phyloP scores from a whole-genome alignment of 768 basidiomycete species.

The Russula abietina region DNA sequence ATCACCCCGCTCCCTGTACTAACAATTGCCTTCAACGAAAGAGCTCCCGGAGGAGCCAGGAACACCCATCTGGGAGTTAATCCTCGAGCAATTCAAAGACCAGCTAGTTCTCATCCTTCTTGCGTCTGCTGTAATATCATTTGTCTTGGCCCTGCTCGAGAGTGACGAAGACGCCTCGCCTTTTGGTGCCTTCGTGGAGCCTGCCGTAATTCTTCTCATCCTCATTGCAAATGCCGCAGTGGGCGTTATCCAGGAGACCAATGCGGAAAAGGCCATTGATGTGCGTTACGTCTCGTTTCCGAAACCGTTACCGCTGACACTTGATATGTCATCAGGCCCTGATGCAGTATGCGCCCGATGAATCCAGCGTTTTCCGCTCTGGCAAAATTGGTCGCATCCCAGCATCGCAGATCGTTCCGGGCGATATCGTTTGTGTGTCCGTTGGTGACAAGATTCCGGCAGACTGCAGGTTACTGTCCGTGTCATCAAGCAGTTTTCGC shows the following conservation, averaged over 20 bases:
- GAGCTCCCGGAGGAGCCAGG: conserved; percentile 89
- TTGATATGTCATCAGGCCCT: conserved; percentile 55
- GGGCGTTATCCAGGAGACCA: conserved; percentile 94
- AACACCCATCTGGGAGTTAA: conserved; percentile 88
- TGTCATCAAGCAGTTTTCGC: conserved; percentile 90
- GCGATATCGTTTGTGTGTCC: conserved; percentile 84
- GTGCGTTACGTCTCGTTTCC: conserved; percentile 43
- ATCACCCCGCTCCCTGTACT: neutral
- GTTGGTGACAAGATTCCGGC: conserved; percentile 96
- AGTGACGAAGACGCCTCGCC: conserved; percentile 58
- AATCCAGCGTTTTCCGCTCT: conserved; percentile 81
- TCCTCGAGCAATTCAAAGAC: conserved; percentile 99
- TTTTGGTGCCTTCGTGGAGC: conserved; percentile 90
- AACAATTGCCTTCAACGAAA: conserved; percentile 30
- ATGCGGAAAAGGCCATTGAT: conserved; percentile 95
- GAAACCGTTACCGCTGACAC: neutral
- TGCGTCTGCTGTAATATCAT: conserved; percentile 88
- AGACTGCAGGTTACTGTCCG: conserved; percentile 82
- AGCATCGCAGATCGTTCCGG: conserved; percentile 87
- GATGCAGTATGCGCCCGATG: conserved; percentile 95
- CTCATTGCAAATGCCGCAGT: conserved; percentile 96
- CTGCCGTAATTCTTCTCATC: conserved; percentile 90
- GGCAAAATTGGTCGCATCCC: conserved; percentile 68
- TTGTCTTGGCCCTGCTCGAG: conserved; percentile 86
- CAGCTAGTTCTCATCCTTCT: conserved; percentile 96